A percentile compares a stretch with the other conserved stretches of the same genome.
phyloP scores from a whole-genome alignment of 2,329 filamentous ascomycete species.

The Arthrobotrys iridis region DNA sequence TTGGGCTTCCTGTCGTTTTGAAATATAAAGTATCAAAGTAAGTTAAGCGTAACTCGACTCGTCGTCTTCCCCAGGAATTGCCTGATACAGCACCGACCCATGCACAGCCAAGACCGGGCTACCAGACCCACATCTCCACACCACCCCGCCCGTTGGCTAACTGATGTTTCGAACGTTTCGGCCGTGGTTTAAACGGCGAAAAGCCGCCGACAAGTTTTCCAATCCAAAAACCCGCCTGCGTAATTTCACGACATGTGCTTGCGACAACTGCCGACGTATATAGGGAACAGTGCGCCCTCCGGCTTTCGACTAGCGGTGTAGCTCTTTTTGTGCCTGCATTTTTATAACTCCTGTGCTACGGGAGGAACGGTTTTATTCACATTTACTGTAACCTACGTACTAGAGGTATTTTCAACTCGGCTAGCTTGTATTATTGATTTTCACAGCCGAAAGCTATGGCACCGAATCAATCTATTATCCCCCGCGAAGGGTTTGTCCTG shows the following conservation, averaged over 20 bases:
- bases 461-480: conserved; percentile 48
- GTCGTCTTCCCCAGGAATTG: conserved; percentile 16
- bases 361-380: not conserved
- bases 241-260: conserved; percentile 44
- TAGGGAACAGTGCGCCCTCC: conserved; percentile 23
- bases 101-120: conserved; percentile 19
- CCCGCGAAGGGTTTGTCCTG: conserved; percentile 49
- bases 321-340: not conserved
- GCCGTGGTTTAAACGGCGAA: conserved; percentile 46
- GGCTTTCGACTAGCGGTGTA: not conserved
- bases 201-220: conserved; percentile 4
- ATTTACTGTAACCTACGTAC: not conserved
- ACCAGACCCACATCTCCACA: conserved; percentile 36
- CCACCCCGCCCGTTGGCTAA: no score
- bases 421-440: not conserved
- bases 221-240: not conserved
- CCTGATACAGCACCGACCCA: conserved; percentile 1
- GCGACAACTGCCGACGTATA: conserved; percentile 34
- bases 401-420: not conserved
- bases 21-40: not conserved
- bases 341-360: not conserved
- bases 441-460: conserved; percentile 6
- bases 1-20: conserved; percentile 6
- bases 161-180: no score
- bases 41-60: not conserved